Conservation (phyloP, 257 asterid species). For the Solanum lycopersicoides region DNA sequence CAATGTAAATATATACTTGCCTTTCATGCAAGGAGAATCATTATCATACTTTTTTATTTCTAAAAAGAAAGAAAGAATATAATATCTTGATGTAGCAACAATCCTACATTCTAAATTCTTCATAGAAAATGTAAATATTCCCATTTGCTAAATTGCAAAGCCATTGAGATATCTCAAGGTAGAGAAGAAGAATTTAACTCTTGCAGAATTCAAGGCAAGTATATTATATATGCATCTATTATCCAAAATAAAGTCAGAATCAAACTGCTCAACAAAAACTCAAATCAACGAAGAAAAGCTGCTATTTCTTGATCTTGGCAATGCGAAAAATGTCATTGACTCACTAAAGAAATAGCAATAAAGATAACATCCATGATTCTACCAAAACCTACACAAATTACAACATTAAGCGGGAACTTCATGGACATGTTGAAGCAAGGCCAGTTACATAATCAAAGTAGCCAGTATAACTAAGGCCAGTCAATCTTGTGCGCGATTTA, state of each 20-base stretch:
- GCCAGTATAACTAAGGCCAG: not conserved
- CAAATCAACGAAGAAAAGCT: not conserved
- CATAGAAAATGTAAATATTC: not conserved
- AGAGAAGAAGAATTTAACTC: not conserved
- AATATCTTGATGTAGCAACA: not conserved
- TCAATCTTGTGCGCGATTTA: slow-evolving; percentile 7
- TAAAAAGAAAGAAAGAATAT: not conserved
- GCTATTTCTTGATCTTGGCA: not conserved
- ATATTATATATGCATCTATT: not conserved
- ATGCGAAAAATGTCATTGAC: not conserved
- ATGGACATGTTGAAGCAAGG: not conserved
- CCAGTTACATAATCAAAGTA: not conserved
- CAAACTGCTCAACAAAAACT: not conserved
- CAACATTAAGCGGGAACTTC: not conserved
- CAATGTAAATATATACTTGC: not conserved
- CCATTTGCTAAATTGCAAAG: not conserved
- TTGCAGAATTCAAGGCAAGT: not conserved
- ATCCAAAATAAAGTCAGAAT: not conserved
- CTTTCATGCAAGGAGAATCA: not conserved
- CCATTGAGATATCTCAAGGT: not conserved
- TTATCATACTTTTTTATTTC: not conserved
- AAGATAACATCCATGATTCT: not conserved
- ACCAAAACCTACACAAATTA: not conserved
- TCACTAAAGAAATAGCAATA: not conserved
- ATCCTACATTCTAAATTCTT: not conserved